These are phyloP conservation scores for Hevea brasiliensis DNA, from an alignment of 345 rosid genomes.

Conservation along the genomic window DNA sequence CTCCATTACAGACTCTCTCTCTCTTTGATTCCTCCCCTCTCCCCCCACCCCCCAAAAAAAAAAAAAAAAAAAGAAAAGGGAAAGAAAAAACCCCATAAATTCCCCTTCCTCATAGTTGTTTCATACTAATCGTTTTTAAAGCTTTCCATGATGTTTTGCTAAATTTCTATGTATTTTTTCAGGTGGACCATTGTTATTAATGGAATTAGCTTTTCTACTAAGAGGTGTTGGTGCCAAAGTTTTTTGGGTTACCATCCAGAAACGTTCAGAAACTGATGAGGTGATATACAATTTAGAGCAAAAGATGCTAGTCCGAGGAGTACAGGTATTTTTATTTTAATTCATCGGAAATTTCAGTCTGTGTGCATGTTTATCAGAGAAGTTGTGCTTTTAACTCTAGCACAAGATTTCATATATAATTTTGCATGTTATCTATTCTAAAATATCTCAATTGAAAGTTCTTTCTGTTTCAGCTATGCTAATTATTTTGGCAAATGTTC, in stretches of 20 bases:
- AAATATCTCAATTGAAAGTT: background rate
- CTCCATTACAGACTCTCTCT: background rate
- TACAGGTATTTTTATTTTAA: conserved; percentile 48
- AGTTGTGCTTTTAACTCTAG: background rate
- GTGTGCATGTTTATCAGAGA: background rate
- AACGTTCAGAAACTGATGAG: conserved; percentile 52
- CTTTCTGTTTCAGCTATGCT: background rate
- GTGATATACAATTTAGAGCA: conserved; percentile 68
- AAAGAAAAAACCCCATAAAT: too few relatives aligned
- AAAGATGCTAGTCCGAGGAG: conserved; percentile 82
- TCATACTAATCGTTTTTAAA: background rate
- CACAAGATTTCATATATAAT: background rate
- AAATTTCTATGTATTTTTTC: conserved; percentile 9
- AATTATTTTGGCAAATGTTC: background rate
- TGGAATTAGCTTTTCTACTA: conserved; percentile 82
- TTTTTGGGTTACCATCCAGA: conserved; percentile 79
- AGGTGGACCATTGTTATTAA: conserved; percentile 85
- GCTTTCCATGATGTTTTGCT: background rate
- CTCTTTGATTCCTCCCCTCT: background rate
- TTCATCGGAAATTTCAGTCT: background rate
- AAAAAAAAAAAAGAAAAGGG: too few relatives aligned
- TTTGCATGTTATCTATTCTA: background rate
- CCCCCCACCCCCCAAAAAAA: background rate
- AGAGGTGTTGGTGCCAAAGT: conserved; percentile 69
- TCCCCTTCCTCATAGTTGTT: background rate